Evolutionary conservation across 257 asterid species (phyloP).

Genomic region (Paulownia fortunei): DNA sequence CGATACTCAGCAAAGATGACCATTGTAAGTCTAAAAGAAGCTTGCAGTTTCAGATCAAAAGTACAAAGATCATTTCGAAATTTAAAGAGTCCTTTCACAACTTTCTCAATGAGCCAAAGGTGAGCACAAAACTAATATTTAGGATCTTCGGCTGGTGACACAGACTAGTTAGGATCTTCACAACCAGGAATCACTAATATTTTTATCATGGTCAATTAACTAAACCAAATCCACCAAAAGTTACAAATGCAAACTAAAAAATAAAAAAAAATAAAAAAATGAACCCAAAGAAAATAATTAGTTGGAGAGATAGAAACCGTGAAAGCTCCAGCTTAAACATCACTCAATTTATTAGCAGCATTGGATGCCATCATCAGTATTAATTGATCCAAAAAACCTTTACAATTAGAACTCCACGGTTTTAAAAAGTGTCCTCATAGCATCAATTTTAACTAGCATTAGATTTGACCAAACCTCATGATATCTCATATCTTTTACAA

Average conservation of each 20-base stretch:
- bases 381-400: not conserved
- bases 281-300: not conserved
- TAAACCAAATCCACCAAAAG: no score
- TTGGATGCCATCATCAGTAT: not conserved
- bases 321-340: not conserved
- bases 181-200: constrained; percentile 9
- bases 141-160: not conserved
- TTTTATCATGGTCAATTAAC: not conserved
- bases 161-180: constrained; percentile 16
- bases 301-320: not conserved
- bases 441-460: not conserved
- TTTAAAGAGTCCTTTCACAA: not conserved
- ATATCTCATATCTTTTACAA: not conserved
- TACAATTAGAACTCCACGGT: not conserved
- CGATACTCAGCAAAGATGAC: constrained; percentile 3
- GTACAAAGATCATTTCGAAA: not conserved
- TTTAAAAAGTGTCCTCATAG: no score
- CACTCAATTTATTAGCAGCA: not conserved
- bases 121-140: not conserved
- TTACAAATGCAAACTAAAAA: no score
- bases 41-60: no score
- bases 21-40: not conserved
- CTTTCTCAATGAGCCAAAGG: not conserved
- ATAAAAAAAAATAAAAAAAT: not conserved
- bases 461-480: not conserved